These are phyloP conservation scores for Saccharomyces hybrid DNA, from an alignment of 1,139 yeast species.

Conservation along the genomic window DNA sequence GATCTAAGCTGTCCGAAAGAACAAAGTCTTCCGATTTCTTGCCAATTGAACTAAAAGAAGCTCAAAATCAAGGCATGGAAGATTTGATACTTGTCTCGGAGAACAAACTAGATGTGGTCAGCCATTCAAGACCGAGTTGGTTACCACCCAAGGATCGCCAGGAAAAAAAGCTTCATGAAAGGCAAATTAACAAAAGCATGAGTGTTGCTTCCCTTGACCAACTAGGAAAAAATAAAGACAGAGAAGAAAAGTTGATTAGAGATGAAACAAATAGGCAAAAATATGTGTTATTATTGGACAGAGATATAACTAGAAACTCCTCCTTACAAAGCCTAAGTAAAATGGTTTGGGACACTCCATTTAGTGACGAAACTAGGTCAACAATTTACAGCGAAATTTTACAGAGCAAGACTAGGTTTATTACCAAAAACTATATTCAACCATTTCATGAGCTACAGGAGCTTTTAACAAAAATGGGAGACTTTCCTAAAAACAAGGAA, in stretches of 20 bases:
- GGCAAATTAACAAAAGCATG: slow-evolving; percentile 36
- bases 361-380: slow-evolving; percentile 32
- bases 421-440: slow-evolving; percentile 27
- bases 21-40: slow-evolving; percentile 31
- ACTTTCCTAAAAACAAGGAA: slow-evolving; percentile 25
- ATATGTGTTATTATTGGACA: slow-evolving; percentile 24
- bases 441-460: slow-evolving; percentile 25
- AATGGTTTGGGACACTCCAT: slow-evolving; percentile 35
- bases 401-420: slow-evolving; percentile 22
- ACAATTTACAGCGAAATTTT: slow-evolving; percentile 29
- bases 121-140: slow-evolving; percentile 45
- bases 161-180: slow-evolving; percentile 38
- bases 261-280: slow-evolving; percentile 33
- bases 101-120: slow-evolving; percentile 35
- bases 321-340: slow-evolving; percentile 35
- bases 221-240: slow-evolving; percentile 28
- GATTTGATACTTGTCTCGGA: slow-evolving; percentile 41
- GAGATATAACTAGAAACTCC: slow-evolving; percentile 31
- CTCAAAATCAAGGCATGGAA: slow-evolving; percentile 37
- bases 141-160: slow-evolving; percentile 40
- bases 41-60: slow-evolving; percentile 33
- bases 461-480: slow-evolving; percentile 22
- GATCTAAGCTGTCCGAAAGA: slow-evolving; percentile 34
- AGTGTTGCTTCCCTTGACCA: slow-evolving; percentile 34
- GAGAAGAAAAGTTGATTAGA: slow-evolving; percentile 27